phyloP scores from a whole-genome alignment of 371 early-diverging fungal species.

The Mucor velutinosus region DNA sequence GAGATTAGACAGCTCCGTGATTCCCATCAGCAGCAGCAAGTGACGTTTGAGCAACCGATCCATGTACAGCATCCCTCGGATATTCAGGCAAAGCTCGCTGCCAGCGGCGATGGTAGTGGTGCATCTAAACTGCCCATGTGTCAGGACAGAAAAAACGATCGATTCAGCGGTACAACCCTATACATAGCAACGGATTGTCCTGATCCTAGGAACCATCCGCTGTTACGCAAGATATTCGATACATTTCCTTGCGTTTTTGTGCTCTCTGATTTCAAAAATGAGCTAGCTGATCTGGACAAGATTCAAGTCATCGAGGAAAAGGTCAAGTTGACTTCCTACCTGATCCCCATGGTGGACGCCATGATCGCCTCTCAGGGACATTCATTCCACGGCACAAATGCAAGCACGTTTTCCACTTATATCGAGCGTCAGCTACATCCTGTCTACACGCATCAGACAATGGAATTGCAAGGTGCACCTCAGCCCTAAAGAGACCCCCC shows the following conservation, averaged over 20 bases:
- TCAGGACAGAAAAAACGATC: slow-evolving; percentile 17
- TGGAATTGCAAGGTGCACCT: slow-evolving; percentile 28
- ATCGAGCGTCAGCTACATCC: slow-evolving; percentile 63
- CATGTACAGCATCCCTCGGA: slow-evolving; percentile 39
- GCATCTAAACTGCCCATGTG: slow-evolving; percentile 8
- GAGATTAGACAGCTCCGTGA: slow-evolving; percentile 42
- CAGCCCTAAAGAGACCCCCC: not conserved
- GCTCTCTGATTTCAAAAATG: slow-evolving; percentile 54
- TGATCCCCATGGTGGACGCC: slow-evolving; percentile 70
- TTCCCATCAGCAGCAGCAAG: slow-evolving; percentile 3
- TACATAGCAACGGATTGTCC: slow-evolving; percentile 66
- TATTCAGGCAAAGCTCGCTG: slow-evolving; percentile 10
- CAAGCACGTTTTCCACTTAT: slow-evolving; percentile 62
- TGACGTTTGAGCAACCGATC: slow-evolving; percentile 22
- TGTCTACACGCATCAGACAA: slow-evolving; percentile 38
- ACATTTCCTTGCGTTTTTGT: slow-evolving; percentile 65
- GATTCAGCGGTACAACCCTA: slow-evolving; percentile 37
- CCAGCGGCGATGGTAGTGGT: slow-evolving; percentile 31
- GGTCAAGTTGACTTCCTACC: slow-evolving; percentile 49
- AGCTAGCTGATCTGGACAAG: slow-evolving; percentile 41
- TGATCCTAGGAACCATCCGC: slow-evolving; percentile 52
- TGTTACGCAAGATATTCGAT: slow-evolving; percentile 59
- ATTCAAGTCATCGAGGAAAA: slow-evolving; percentile 53
- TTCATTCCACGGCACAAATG: slow-evolving; percentile 58
- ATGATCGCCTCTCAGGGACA: slow-evolving; percentile 64